Evolutionary conservation across 169 alveolate genomes (phyloP), one percentile per base, ranked within the genome.

Genomic region (Eimeria falciformis): DNA sequence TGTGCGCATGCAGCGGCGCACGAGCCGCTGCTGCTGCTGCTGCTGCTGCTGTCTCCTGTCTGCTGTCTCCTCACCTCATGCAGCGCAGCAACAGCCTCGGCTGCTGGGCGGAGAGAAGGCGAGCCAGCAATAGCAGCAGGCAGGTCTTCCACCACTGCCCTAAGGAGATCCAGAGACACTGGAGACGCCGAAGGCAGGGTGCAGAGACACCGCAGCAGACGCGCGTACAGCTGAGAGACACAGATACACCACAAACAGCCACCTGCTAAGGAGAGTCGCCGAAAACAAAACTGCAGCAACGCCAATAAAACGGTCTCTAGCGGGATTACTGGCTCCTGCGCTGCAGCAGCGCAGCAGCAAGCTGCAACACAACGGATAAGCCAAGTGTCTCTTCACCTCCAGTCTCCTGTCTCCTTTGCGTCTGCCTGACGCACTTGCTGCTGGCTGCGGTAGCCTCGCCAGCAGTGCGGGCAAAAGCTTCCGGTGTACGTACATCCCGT

Each of bases 391-490:
- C 62, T 14, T 11, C 14, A 50, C 62, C 14, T 50, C 62, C 62
- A 50, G 62, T 50, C 62, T 50, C 62, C 62, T 7, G 14, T 50
- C 62, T 7, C 62, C 62, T 14, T 50, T 50, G 62, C 62, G 62
- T 50, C 62, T 50, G 7, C 7, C 43, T 45, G 65, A 27, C 65
- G 58, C 65, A 21, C 9, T 25, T 6, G 40, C 40, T 11, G 85
- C 56, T 5, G 85, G 85, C 4, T n/a, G 29, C 65, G 85, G 85
- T 33, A 45, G 85, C 25, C 85, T 25, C 23, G 85, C 85, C 43
- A 75, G 85, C 46, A 75, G 85, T 1, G 85, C 85, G 23, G 85
- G 85, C n/a, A 75, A 65, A 5, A 75, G 40, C 45, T 75, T 75
- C 66, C 33, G 29, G 85, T 75, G 85, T 29, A 75, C 43, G 85